A percentile compares a stretch with the other conserved stretches of the same genome.
Evolutionary conservation across 495 filamentous ascomycete genomes (phyloP).

Genomic region (Oleoguttula mirabilis): DNA sequence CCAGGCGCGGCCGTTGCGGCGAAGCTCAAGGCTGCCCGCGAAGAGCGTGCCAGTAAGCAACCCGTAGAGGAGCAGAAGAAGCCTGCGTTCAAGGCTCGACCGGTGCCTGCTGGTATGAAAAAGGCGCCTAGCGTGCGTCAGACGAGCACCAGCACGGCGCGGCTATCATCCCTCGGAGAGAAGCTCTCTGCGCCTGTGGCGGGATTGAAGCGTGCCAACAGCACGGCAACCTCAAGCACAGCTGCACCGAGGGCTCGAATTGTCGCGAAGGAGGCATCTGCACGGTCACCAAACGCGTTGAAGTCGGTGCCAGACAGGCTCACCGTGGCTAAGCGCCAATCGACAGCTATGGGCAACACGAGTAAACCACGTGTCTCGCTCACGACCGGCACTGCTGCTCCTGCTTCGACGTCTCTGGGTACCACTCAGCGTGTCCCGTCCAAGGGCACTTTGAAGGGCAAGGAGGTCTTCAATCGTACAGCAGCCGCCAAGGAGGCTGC

Average conservation of each 20-base stretch:
- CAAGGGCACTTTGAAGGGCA: conserved; percentile 32
- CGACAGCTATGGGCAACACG: conserved; percentile 4
- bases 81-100: conserved; percentile 51
- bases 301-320: background rate
- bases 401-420: background rate
- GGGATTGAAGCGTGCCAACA: conserved; percentile 8
- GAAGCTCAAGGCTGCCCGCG: conserved; percentile 52
- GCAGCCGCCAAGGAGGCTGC: conserved; percentile 37
- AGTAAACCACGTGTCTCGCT: conserved; percentile 9
- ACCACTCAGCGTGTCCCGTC: conserved; percentile 28
- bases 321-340: conserved; percentile 2
- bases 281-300: background rate
- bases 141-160: conserved; percentile 47
- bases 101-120: conserved; percentile 35
- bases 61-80: conserved; percentile 37
- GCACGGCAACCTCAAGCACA: conserved; percentile 9
- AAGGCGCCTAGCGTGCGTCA: conserved; percentile 29
- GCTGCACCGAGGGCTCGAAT: background rate
- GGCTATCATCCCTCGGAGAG: conserved; percentile 35
- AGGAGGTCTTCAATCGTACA: conserved; percentile 50
- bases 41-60: conserved; percentile 48
- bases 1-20: conserved; percentile 63
- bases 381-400: too few species aligned
- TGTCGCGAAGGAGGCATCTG: background rate
- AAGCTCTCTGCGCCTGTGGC: conserved; percentile 4